Evolutionary conservation across 169 alveolate species (phyloP).

Genomic region (Cardiosporidium cionae): DNA sequence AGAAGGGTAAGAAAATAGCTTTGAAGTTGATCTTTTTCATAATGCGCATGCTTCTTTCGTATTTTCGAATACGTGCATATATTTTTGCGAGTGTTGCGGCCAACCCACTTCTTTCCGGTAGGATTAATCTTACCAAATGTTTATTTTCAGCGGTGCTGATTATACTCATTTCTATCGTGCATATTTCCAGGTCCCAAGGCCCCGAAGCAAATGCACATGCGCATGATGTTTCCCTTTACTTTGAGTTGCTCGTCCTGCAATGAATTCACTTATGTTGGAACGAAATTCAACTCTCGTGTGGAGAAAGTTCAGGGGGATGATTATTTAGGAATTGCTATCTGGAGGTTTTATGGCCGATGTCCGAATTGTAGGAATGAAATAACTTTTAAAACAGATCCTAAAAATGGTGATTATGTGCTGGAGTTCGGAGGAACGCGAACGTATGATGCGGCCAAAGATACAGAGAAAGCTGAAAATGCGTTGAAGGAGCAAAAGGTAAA

Average conservation of each 20-base stretch:
- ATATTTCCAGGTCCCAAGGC: constrained; percentile 1
- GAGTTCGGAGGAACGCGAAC: constrained; percentile 83
- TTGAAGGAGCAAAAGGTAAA: constrained; percentile 19
- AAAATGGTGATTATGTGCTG: constrained; percentile 73
- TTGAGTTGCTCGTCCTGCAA: constrained; percentile 91
- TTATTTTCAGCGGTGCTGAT: too few relatives aligned
- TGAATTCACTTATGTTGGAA: constrained; percentile 94
- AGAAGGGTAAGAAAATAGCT: constrained; percentile 27
- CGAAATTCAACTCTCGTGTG: constrained; percentile 90
- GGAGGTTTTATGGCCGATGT: constrained; percentile 95
- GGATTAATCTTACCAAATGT: too few relatives aligned
- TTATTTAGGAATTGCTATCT: constrained; percentile 90
- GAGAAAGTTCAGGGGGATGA: constrained; percentile 82
- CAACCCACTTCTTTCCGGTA: too few relatives aligned
- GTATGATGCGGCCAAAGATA: constrained; percentile 36
- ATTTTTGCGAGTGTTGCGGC: too few relatives aligned
- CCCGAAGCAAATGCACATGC: constrained; percentile 70
- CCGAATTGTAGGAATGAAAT: constrained; percentile 90
- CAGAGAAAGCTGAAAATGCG: constrained; percentile 15
- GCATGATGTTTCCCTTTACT: constrained; percentile 98
- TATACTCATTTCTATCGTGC: too few relatives aligned
- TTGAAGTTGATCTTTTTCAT: too few relatives aligned
- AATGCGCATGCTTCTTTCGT: too few relatives aligned
- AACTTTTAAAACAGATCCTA: constrained; percentile 87
- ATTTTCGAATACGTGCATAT: too few relatives aligned